Evolutionary conservation across 345 rosid species (phyloP).

Genomic region (Stellera chamaejasme): DNA sequence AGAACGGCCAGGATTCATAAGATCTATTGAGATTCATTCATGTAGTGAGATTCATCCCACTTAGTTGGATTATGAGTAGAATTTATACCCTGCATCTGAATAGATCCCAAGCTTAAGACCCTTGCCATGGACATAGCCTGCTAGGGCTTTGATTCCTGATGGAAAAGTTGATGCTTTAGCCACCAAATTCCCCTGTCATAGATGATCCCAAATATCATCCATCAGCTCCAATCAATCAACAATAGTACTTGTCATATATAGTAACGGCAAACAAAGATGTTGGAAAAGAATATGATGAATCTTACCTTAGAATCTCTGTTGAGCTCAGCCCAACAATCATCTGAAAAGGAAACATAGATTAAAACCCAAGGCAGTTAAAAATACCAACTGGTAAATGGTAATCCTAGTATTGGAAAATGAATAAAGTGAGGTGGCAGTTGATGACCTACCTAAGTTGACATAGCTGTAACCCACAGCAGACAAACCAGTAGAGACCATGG

Average conservation of each 20-base stretch:
- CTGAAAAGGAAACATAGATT: conserved; percentile 4
- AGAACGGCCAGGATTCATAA: neutral
- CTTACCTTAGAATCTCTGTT: conserved; percentile 15
- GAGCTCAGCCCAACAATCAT: conserved; percentile 25
- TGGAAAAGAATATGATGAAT: too few species aligned
- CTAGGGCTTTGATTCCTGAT: conserved; percentile 31
- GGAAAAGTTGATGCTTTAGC: conserved; percentile 21
- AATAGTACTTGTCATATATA: neutral
- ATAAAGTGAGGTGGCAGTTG: neutral
- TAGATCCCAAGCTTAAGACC: conserved; percentile 37
- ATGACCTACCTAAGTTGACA: conserved; percentile 17
- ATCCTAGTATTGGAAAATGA: neutral
- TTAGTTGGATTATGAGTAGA: neutral
- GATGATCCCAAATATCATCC: neutral
- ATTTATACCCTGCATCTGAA: conserved; percentile 29
- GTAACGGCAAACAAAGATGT: neutral
- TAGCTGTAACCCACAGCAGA: conserved; percentile 22
- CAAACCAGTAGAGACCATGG: conserved; percentile 40
- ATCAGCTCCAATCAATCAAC: neutral
- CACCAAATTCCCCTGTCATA: conserved; percentile 18
- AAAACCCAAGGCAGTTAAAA: neutral
- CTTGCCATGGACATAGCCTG: conserved; percentile 29
- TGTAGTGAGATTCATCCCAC: neutral
- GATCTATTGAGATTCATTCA: neutral
- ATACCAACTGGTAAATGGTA: neutral